These are phyloP conservation scores for Coniochaeta hoffmannii DNA, from an alignment of 2,329 filamentous ascomycete genomes.

Conservation along the genomic window DNA sequence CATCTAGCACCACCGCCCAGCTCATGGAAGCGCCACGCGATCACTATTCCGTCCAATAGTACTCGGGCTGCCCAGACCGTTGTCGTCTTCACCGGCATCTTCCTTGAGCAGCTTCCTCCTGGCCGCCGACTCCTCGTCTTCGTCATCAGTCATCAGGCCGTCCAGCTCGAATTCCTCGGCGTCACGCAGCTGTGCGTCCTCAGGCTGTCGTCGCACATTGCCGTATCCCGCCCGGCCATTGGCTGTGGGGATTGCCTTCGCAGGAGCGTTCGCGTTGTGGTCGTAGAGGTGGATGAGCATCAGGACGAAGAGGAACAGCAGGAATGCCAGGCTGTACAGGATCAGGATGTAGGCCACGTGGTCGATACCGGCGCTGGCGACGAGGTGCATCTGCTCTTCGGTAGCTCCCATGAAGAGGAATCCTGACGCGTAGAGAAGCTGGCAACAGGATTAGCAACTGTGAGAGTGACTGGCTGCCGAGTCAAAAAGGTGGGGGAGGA, in stretches of 20 bases:
- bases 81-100: constrained; percentile 24
- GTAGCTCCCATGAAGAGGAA: constrained; percentile 98
- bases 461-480: not conserved
- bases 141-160: constrained; percentile 82
- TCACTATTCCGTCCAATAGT: constrained; percentile 40
- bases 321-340: constrained; percentile 80
- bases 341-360: constrained; percentile 91
- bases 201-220: constrained; percentile 25
- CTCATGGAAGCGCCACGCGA: constrained; percentile 16
- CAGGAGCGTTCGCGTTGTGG: constrained; percentile 36
- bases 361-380: constrained; percentile 67
- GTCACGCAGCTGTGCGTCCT: constrained; percentile 59
- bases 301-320: constrained; percentile 86
- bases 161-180: constrained; percentile 93
- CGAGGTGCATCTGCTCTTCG: constrained; percentile 85
- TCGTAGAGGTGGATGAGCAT: constrained; percentile 83
- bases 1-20: not conserved
- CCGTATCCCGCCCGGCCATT: constrained; percentile 27
- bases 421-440: constrained; percentile 81
- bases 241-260: constrained; percentile 23
- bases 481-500: no score
- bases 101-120: constrained; percentile 28
- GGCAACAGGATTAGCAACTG: constrained; percentile 4
- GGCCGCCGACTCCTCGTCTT: constrained; percentile 46
- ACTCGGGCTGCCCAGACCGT: constrained; percentile 36